These are phyloP conservation scores for Cudoniella acicularis DNA, from an alignment of 495 filamentous ascomycete species.

Conservation along the genomic window DNA sequence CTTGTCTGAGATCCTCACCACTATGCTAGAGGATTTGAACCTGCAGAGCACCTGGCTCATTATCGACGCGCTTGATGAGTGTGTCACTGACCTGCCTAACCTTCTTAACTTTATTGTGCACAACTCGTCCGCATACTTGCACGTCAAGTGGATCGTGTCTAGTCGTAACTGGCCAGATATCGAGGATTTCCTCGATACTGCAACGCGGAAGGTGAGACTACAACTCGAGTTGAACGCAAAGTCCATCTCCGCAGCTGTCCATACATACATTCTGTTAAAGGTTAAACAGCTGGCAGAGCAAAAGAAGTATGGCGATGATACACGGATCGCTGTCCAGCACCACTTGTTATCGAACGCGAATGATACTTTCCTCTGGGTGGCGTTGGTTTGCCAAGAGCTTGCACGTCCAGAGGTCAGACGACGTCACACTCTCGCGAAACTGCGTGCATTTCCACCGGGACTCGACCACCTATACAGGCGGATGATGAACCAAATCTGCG, in stretches of 20 bases:
- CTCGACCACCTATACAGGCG: slow-evolving; percentile 30
- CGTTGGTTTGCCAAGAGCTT: slow-evolving; percentile 28
- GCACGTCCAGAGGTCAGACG: background rate
- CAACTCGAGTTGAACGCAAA: slow-evolving; percentile 27
- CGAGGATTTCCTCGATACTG: background rate
- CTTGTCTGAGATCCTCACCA: slow-evolving; percentile 28
- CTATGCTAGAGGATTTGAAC: slow-evolving; percentile 30
- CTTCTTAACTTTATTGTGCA: slow-evolving; percentile 17
- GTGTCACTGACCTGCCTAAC: slow-evolving; percentile 18
- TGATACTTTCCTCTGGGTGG: slow-evolving; percentile 23
- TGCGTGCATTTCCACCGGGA: slow-evolving; percentile 28
- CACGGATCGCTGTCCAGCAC: background rate
- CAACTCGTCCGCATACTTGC: background rate
- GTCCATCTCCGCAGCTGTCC: slow-evolving; percentile 15
- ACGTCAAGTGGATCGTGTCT: slow-evolving; percentile 21
- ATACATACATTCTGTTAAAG: slow-evolving; percentile 7
- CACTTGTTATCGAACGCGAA: slow-evolving; percentile 11
- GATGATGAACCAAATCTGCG: slow-evolving; percentile 30
- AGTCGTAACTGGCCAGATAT: slow-evolving; percentile 20
- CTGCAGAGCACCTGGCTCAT: slow-evolving; percentile 29
- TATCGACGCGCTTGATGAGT: slow-evolving; percentile 51
- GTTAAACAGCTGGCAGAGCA: background rate
- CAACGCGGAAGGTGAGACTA: slow-evolving; percentile 14
- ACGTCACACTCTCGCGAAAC: slow-evolving; percentile 9
- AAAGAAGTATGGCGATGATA: slow-evolving; percentile 4